These are phyloP conservation scores for Endoconidiophora polonica DNA, from an alignment of 2,329 filamentous ascomycete species.

Conservation along the genomic window DNA sequence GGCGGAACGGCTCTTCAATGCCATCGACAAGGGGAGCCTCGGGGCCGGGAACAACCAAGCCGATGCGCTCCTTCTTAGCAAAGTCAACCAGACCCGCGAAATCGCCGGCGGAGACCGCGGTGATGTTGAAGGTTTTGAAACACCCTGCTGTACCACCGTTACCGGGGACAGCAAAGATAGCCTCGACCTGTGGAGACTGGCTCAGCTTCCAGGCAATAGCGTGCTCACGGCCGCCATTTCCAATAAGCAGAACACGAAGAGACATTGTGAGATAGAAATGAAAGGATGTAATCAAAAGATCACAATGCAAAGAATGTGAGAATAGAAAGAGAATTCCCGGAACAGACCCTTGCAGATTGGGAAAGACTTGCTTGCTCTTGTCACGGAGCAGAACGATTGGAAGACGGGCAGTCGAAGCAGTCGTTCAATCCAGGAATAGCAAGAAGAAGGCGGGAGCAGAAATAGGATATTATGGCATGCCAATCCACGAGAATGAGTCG, in stretches of 20 bases:
- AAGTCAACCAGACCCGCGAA: constrained; percentile 63
- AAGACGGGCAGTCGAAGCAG: constrained; percentile 1
- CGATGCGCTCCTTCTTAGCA: constrained; percentile 54
- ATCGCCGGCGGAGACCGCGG: constrained; percentile 52
- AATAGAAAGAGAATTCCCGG: constrained; percentile 3
- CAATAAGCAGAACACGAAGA: constrained; percentile 61
- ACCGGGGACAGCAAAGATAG: constrained; percentile 56
- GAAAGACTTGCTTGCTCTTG: too few species aligned
- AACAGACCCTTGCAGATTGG: neutral
- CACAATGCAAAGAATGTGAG: neutral
- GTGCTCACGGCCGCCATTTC: constrained; percentile 89
- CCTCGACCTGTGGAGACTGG: constrained; percentile 62
- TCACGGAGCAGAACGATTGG: too few species aligned
- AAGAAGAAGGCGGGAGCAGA: neutral
- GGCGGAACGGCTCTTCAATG: constrained; percentile 66
- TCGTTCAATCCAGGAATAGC: neutral
- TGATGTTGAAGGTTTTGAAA: constrained; percentile 57
- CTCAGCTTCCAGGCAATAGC: constrained; percentile 86
- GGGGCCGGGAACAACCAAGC: constrained; percentile 76
- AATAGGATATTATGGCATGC: neutral
- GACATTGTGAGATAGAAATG: constrained; percentile 5
- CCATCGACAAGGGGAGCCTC: constrained; percentile 90
- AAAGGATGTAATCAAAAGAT: constrained; percentile 1
- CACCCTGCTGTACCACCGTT: constrained; percentile 72
- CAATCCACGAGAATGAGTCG: neutral